Evolutionary conservation across 2,329 filamentous ascomycete genomes (phyloP).

Genomic region (Ceratocystis cubensis): DNA sequence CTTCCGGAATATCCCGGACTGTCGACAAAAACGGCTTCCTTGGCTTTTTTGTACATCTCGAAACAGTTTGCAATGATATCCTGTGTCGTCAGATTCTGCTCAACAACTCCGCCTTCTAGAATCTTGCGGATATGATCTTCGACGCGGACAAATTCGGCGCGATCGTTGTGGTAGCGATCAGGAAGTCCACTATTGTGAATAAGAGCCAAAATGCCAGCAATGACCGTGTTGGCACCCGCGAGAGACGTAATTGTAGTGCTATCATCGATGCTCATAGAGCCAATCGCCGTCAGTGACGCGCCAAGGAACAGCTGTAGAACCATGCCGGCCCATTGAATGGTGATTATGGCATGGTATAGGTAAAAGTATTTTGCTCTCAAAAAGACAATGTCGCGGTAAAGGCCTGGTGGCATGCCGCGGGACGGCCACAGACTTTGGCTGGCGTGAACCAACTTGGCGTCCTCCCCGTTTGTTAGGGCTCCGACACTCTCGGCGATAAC

Average conservation of each 20-base stretch:
- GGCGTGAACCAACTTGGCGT: constrained; percentile 33
- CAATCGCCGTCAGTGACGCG: constrained; percentile 39
- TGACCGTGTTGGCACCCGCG: constrained; percentile 38
- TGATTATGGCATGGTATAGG: constrained; percentile 34
- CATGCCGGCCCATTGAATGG: constrained; percentile 36
- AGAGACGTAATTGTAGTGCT: constrained; percentile 37
- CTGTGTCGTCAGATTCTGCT: constrained; percentile 32
- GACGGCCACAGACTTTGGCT: constrained; percentile 35
- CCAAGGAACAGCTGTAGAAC: constrained; percentile 38
- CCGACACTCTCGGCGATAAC: constrained; percentile 19
- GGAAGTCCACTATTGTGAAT: constrained; percentile 43
- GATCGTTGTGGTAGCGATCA: constrained; percentile 39
- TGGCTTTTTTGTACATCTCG: constrained; percentile 34
- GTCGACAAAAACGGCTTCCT: constrained; percentile 37
- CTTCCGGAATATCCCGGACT: constrained; percentile 27
- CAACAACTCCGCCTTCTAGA: constrained; percentile 37
- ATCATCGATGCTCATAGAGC: constrained; percentile 30
- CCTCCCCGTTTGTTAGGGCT: constrained; percentile 26
- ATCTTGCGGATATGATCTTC: constrained; percentile 40
- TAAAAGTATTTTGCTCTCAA: constrained; percentile 36
- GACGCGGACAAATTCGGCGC: constrained; percentile 37
- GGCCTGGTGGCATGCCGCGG: constrained; percentile 35
- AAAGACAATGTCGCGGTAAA: constrained; percentile 38
- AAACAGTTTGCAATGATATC: constrained; percentile 39
- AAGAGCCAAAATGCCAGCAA: constrained; percentile 39